Evolutionary conservation across 2,329 filamentous ascomycete genomes (phyloP).

Genomic region (Pyrenophora teres): DNA sequence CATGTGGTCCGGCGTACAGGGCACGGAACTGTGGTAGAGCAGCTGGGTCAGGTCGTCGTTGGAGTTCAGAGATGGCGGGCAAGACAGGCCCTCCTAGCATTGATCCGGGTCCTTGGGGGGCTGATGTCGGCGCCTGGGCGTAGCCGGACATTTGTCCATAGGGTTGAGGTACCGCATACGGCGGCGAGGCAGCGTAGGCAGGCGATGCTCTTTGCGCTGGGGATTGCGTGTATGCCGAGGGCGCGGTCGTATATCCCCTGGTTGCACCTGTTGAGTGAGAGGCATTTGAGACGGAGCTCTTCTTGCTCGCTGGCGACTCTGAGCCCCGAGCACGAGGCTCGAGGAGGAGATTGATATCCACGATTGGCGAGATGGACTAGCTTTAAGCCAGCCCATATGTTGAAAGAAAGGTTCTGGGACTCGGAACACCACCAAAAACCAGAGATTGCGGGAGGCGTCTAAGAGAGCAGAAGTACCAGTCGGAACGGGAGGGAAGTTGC

Average conservation of each 20-base stretch:
- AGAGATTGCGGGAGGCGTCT: slow-evolving; percentile 4
- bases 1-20: slow-evolving; percentile 50
- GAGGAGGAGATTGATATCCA: slow-evolving; percentile 94
- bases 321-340: slow-evolving; percentile 74
- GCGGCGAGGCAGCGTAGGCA: slow-evolving; percentile 38
- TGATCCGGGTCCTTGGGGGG: slow-evolving; percentile 26
- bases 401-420: slow-evolving; percentile 20
- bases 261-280: slow-evolving; percentile 51
- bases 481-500: slow-evolving; percentile 18
- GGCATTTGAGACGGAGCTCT: slow-evolving; percentile 47
- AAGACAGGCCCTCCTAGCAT: slow-evolving; percentile 47
- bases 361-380: slow-evolving; percentile 66
- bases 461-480: slow-evolving; percentile 11
- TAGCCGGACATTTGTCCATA: slow-evolving; percentile 39
- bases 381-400: slow-evolving; percentile 50
- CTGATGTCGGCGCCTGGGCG: slow-evolving; percentile 34
- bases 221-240: slow-evolving; percentile 45
- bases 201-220: slow-evolving; percentile 41
- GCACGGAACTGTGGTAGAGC: slow-evolving; percentile 46
- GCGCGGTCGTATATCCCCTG: slow-evolving; percentile 41
- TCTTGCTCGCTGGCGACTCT: slow-evolving; percentile 63
- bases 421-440: slow-evolving; percentile 19
- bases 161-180: slow-evolving; percentile 36
- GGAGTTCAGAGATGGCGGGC: slow-evolving; percentile 46
- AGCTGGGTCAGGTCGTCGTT: slow-evolving; percentile 47